phyloP scores from a whole-genome alignment of 139 green algal genomes.

The Limnomonas spitsbergensis region DNA sequence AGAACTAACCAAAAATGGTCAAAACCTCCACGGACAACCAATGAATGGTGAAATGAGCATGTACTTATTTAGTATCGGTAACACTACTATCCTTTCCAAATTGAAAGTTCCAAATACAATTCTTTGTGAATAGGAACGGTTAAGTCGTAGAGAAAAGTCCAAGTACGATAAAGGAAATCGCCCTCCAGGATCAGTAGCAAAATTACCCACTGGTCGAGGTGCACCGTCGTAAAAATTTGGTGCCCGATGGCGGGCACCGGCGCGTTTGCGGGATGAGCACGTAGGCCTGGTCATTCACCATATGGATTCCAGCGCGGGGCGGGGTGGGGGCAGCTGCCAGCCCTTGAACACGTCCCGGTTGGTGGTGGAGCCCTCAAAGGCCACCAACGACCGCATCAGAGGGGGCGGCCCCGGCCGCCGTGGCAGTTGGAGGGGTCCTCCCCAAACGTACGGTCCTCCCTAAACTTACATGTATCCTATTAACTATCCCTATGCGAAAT shows the following conservation, averaged over 20 bases:
- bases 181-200: slow-evolving; percentile 58
- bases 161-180: slow-evolving; percentile 34
- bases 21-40: too few species aligned
- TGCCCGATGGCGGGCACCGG: slow-evolving; percentile 32
- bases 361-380: slow-evolving; percentile 55
- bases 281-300: slow-evolving; percentile 46
- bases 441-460: slow-evolving; percentile 25
- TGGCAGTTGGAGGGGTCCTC: slow-evolving; percentile 27
- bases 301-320: slow-evolving; percentile 53
- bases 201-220: slow-evolving; percentile 56
- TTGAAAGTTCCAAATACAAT: too few species aligned
- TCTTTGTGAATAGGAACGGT: too few species aligned
- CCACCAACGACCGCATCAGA: slow-evolving; percentile 40
- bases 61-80: too few species aligned
- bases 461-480: too few species aligned
- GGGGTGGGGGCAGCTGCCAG: slow-evolving; percentile 49
- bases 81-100: too few species aligned
- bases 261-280: slow-evolving; percentile 45
- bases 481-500: too few species aligned
- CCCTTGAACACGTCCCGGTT: slow-evolving; percentile 57
- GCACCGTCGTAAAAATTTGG: slow-evolving; percentile 59
- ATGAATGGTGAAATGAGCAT: too few species aligned
- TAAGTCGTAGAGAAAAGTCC: too few species aligned
- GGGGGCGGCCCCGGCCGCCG: slow-evolving; percentile 18
- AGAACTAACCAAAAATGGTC: too few species aligned